Conservation (phyloP, 768 basidiomycete genomes). For the Tylopilus felleus region DNA sequence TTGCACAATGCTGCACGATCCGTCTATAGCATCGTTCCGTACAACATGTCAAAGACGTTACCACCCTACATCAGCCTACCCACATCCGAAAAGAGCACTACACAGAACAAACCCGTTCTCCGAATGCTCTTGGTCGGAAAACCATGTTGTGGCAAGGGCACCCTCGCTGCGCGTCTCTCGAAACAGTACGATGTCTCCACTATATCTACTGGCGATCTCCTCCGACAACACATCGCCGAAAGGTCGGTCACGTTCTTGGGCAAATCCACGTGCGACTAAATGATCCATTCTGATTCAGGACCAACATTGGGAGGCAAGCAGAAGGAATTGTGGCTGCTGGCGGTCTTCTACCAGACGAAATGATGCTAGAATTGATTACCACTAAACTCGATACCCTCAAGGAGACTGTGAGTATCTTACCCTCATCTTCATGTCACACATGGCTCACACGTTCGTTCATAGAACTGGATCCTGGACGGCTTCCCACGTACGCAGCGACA, state of each 20-base stretch:
- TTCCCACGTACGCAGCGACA: conserved; percentile 87
- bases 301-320: conserved; percentile 68
- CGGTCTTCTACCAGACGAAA: conserved; percentile 69
- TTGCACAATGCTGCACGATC: conserved; percentile 10
- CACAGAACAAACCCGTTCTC: conserved; percentile 28
- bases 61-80: conserved; percentile 47
- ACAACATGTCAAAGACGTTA: conserved; percentile 35
- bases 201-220: conserved; percentile 79
- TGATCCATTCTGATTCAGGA: conserved; percentile 36
- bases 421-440: neutral
- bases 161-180: conserved; percentile 66
- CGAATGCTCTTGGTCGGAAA: conserved; percentile 55
- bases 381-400: conserved; percentile 61
- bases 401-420: conserved; percentile 48
- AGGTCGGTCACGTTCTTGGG: conserved; percentile 33
- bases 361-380: conserved; percentile 73
- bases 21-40: conserved; percentile 20
- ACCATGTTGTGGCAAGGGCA: conserved; percentile 79
- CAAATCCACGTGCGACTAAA: neutral
- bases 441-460: conserved; percentile 7
- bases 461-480: conserved; percentile 91
- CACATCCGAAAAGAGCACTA: conserved; percentile 18
- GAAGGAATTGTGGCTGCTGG: conserved; percentile 78
- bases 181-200: conserved; percentile 71
- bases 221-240: conserved; percentile 77